A percentile compares a stretch with the other conserved stretches of the same genome.
These are phyloP conservation scores for Colletotrichum limetticola DNA, from an alignment of 2,329 filamentous ascomycete genomes.

Conservation along the genomic window DNA sequence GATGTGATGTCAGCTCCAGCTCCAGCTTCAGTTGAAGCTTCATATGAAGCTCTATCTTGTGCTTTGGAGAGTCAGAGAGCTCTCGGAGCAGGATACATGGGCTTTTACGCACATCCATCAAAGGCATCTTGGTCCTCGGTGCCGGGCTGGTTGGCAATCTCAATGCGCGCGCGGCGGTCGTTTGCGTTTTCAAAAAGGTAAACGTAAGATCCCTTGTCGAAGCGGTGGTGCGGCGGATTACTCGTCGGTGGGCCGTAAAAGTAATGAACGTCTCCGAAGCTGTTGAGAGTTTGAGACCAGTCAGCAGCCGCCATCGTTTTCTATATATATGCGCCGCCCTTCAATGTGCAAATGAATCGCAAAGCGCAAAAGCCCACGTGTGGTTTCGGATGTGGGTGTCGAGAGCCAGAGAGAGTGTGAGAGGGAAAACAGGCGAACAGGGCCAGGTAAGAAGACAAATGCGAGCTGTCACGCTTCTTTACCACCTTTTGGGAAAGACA, in stretches of 20 bases:
- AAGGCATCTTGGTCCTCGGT: conserved; percentile 84
- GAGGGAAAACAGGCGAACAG: background rate
- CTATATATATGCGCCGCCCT: background rate
- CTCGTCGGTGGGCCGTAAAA: conserved; percentile 76
- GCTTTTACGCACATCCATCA: conserved; percentile 72
- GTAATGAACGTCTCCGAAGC: conserved; percentile 83
- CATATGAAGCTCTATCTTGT: no score
- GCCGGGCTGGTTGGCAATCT: conserved; percentile 80
- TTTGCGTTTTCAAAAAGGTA: conserved; percentile 81
- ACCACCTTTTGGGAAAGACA: background rate
- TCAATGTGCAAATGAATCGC: background rate
- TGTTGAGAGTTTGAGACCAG: conserved; percentile 46
- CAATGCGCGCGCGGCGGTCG: conserved; percentile 75
- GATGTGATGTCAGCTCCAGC: background rate
- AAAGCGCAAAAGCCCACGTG: background rate
- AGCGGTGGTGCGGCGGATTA: conserved; percentile 80
- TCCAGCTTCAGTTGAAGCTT: background rate
- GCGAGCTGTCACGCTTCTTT: background rate
- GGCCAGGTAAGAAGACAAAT: no score
- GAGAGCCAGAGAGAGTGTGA: background rate
- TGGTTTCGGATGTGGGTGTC: background rate
- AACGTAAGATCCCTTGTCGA: conserved; percentile 83
- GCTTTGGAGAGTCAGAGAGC: background rate
- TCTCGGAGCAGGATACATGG: background rate
- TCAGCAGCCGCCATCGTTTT: conserved; percentile 41